Evolutionary conservation across 1,284 basidiomycete genomes (phyloP), one percentile per base, ranked within the genome.

Genomic region (Acaromyces ingoldii): DNA sequence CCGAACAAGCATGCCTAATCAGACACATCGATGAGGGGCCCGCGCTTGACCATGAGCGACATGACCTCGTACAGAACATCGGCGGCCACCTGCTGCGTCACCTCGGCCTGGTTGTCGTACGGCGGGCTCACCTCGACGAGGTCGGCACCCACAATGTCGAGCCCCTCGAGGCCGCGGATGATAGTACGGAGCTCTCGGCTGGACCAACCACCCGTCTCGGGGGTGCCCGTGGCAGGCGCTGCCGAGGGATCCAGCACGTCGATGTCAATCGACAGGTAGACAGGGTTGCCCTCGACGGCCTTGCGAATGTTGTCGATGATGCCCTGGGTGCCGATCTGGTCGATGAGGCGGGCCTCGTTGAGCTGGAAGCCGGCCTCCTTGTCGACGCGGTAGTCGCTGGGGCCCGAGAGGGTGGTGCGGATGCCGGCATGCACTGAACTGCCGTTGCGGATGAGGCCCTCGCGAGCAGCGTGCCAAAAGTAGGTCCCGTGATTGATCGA

Each of bases 161-260:
- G 76, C 4, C 86, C 87, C 2, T 82, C 82, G 9, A 89, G 79
- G 21, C 87, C 87, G 51, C 87, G 82, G 47, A 88, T 78, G 57
- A 88, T 87, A 31, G 85, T 82, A 63, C 88, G 87, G 36, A 87
- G 79, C 75, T 89, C 86, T 43, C 87, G 81, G n/a, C 82, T 85
- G 4, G 86, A 87, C 85, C 85, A 88, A 11, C 86, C 86, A 34
- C 87, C 88, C 15, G 84, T 82, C 75, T 89, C 87, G 6, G 87
- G 87, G 2, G 88, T 89, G n/a, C 88, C 87, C 57, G 86, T 88
- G 6, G 82, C 87, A 50, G 87, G 87, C 40, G 87, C 86, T 50
- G 86, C 70, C 34, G 85, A 85, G 50, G 87, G 87, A 76, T 89
- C 78, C 22, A 79, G 85, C 26, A 88, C 88, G 74, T 89, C 87